Evolutionary conservation across 352 stramenopile genomes (phyloP).

Genomic region (Globisporangium orthogonon): DNA sequence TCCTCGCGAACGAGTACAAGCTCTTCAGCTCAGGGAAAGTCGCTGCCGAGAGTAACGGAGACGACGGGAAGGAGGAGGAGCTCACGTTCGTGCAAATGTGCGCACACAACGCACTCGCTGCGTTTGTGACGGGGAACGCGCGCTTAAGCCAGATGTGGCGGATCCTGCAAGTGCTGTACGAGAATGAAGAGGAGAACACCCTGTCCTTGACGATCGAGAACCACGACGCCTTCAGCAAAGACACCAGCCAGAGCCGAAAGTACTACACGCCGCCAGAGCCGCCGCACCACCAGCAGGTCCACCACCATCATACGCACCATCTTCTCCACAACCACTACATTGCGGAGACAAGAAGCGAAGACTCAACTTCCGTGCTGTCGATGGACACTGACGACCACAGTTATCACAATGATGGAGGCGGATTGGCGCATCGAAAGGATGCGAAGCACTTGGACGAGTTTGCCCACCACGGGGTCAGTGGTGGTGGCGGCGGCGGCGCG

Average conservation of each 20-base stretch:
- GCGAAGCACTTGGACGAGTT: constrained; percentile 13
- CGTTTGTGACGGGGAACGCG: constrained; percentile 63
- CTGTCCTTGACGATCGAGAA: constrained; percentile 2
- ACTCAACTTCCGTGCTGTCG: constrained; percentile 13
- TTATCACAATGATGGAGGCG: constrained; percentile 12
- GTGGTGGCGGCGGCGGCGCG: constrained; percentile 3
- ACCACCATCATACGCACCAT: constrained; percentile 4
- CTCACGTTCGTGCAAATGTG: constrained; percentile 70
- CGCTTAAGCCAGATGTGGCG: constrained; percentile 85
- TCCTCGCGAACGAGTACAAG: constrained; percentile 71
- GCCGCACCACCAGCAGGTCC: not conserved
- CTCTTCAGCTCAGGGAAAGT: constrained; percentile 23
- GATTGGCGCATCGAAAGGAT: constrained; percentile 5
- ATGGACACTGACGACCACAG: constrained; percentile 17
- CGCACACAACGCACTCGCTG: constrained; percentile 74
- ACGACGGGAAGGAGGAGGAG: constrained; percentile 4
- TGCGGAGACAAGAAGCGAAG: constrained; percentile 11
- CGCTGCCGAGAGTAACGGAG: constrained; percentile 6
- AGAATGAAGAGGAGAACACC: constrained; percentile 18
- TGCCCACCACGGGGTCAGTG: not conserved
- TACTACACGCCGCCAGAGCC: constrained; percentile 6
- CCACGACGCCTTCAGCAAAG: constrained; percentile 1
- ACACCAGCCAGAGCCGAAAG: not conserved
- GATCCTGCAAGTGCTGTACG: constrained; percentile 74
- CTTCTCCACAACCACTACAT: constrained; percentile 6